These are phyloP conservation scores for Nakazawaea ishiwadae DNA, from an alignment of 805 yeast genomes.

Conservation along the genomic window DNA sequence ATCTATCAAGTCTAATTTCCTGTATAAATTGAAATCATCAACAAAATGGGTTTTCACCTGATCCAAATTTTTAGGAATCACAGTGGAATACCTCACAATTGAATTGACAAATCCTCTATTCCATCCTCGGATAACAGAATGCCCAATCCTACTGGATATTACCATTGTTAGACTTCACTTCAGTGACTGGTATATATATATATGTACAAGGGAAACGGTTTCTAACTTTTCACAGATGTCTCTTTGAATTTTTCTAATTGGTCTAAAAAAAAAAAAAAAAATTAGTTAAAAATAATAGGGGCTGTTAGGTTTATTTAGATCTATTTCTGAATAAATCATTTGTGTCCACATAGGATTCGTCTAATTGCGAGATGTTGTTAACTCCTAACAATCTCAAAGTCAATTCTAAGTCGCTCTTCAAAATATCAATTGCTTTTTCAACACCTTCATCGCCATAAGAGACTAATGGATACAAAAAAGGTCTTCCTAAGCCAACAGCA, in stretches of 20 bases:
- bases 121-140: not conserved
- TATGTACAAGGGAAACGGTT: too few relatives aligned
- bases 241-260: too few relatives aligned
- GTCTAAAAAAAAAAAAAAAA: too few relatives aligned
- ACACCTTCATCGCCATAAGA: constrained; percentile 79
- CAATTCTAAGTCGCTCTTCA: constrained; percentile 57
- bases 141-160: not conserved
- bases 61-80: not conserved
- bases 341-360: too few relatives aligned
- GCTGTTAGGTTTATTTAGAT: too few relatives aligned
- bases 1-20: constrained; percentile 8
- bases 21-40: constrained; percentile 8
- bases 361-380: too few relatives aligned
- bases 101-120: not conserved
- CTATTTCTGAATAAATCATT: too few relatives aligned
- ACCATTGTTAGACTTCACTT: too few relatives aligned
- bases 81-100: not conserved
- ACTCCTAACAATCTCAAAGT: constrained; percentile 68
- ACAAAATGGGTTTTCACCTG: constrained; percentile 6
- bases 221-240: too few relatives aligned
- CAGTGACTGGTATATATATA: too few relatives aligned
- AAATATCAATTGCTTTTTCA: constrained; percentile 52
- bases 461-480: constrained; percentile 73
- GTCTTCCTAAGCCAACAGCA: constrained; percentile 66
- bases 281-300: too few relatives aligned